Conservation (phyloP, 129 eudicot species). For the Arctium lappa region DNA sequence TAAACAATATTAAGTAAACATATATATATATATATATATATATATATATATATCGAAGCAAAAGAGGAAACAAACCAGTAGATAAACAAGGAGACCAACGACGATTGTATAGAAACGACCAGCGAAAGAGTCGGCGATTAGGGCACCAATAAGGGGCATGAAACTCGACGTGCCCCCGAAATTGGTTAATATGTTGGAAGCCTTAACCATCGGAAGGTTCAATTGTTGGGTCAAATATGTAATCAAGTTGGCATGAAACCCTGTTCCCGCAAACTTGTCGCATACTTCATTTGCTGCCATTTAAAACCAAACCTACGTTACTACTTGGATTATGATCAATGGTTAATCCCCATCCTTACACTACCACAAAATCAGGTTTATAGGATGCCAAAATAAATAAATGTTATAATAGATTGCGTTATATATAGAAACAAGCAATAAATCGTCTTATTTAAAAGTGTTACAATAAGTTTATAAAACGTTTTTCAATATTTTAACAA, state of each 20-base stretch:
- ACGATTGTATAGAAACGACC: conserved; percentile 85
- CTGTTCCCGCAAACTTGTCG: conserved; percentile 77
- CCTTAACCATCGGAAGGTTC: conserved; percentile 81
- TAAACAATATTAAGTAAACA: neutral
- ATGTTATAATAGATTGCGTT: neutral
- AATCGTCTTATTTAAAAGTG: neutral
- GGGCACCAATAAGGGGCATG: conserved; percentile 78
- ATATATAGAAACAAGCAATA: neutral
- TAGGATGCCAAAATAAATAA: neutral
- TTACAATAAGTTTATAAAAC: neutral
- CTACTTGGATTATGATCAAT: neutral
- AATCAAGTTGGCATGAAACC: conserved; percentile 91
- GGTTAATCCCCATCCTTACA: neutral
- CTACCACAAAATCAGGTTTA: neutral
- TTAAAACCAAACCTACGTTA: neutral
- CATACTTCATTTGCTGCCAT: conserved; percentile 81
- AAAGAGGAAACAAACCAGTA: conserved; percentile 42
- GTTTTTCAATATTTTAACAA: neutral
- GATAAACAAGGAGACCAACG: conserved; percentile 58
- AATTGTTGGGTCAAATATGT: conserved; percentile 74
- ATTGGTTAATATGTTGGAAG: conserved; percentile 81
- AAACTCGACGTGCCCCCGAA: conserved; percentile 71
- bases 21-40: too few species aligned
- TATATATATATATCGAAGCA: neutral
- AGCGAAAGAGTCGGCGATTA: conserved; percentile 77